Percentiles rank a stretch among this genome's conserved stretches.
Conservation (phyloP, 2,329 filamentous ascomycete genomes). For the Arthrobotrys iridis region DNA sequence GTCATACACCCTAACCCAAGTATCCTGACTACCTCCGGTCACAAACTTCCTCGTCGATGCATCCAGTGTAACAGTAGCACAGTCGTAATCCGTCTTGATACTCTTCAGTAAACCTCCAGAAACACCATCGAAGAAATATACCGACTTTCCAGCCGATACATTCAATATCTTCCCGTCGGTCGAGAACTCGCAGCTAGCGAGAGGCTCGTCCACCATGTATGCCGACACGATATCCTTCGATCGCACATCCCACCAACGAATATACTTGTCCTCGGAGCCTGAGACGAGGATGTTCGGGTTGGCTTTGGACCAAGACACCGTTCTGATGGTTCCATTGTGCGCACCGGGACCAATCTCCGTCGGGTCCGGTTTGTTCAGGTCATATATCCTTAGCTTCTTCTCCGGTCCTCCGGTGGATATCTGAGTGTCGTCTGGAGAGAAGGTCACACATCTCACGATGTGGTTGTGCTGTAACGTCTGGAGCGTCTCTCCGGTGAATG, state of each 20-base stretch:
- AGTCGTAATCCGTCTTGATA: constrained; percentile 80
- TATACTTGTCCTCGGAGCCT: constrained; percentile 85
- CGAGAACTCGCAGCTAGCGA: constrained; percentile 92
- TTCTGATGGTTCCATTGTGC: constrained; percentile 90
- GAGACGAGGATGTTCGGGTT: constrained; percentile 90
- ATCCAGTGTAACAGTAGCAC: constrained; percentile 90
- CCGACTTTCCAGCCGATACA: constrained; percentile 91
- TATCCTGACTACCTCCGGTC: constrained; percentile 89
- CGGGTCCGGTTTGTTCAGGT: constrained; percentile 72
- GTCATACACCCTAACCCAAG: constrained; percentile 94
- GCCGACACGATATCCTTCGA: constrained; percentile 78
- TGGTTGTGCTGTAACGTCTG: constrained; percentile 90
- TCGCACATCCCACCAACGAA: constrained; percentile 93
- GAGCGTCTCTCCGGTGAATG: constrained; percentile 87
- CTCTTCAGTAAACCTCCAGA: constrained; percentile 74
- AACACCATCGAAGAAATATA: constrained; percentile 77
- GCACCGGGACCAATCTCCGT: constrained; percentile 89
- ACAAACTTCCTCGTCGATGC: constrained; percentile 82
- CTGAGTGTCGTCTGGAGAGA: constrained; percentile 83
- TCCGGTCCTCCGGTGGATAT: constrained; percentile 94
- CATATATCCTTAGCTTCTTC: constrained; percentile 95
- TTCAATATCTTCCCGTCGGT: constrained; percentile 75
- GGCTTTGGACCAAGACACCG: constrained; percentile 82
- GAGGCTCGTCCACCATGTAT: constrained; percentile 80
- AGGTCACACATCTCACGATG: constrained; percentile 93